Conservation (phyloP, 345 rosid genomes). For the Linum trigynum region DNA sequence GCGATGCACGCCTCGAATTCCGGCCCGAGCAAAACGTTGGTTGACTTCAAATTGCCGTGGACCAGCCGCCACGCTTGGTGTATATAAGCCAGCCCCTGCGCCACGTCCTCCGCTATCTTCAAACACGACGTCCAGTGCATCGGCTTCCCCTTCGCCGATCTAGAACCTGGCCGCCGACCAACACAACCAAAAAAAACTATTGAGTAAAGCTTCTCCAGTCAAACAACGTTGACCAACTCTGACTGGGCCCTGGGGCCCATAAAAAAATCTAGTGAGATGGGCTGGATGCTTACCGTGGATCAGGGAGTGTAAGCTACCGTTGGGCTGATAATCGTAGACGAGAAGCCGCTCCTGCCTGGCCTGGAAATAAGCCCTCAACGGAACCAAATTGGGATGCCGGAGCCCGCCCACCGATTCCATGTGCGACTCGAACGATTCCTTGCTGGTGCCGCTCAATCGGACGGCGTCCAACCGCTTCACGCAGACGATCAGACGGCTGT, state of each 20-base stretch:
- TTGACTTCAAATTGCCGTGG: slow-evolving; percentile 84
- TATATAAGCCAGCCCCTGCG: slow-evolving; percentile 86
- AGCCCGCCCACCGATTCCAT: slow-evolving; percentile 96
- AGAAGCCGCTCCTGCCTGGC: slow-evolving; percentile 77
- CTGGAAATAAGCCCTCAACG: slow-evolving; percentile 76
- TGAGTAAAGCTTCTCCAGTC: neutral
- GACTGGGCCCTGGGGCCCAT: neutral
- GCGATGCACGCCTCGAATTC: slow-evolving; percentile 82
- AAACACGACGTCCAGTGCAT: slow-evolving; percentile 93
- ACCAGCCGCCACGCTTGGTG: slow-evolving; percentile 94
- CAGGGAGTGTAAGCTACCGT: slow-evolving; percentile 82
- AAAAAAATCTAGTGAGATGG: too few relatives aligned
- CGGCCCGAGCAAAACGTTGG: slow-evolving; percentile 74
- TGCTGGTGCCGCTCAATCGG: slow-evolving; percentile 45
- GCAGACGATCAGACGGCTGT: slow-evolving; percentile 59
- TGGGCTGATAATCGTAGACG: slow-evolving; percentile 78
- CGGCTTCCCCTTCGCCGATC: slow-evolving; percentile 72
- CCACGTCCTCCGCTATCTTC: slow-evolving; percentile 86
- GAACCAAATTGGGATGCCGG: slow-evolving; percentile 85
- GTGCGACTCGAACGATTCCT: slow-evolving; percentile 60
- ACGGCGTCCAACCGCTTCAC: slow-evolving; percentile 73
- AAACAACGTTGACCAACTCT: neutral
- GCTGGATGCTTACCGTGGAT: slow-evolving; percentile 49
- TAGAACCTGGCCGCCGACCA: slow-evolving; percentile 42
- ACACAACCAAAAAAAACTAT: neutral